Evolutionary conservation across 345 rosid species (phyloP).

Genomic region (Eutrema japonicum): DNA sequence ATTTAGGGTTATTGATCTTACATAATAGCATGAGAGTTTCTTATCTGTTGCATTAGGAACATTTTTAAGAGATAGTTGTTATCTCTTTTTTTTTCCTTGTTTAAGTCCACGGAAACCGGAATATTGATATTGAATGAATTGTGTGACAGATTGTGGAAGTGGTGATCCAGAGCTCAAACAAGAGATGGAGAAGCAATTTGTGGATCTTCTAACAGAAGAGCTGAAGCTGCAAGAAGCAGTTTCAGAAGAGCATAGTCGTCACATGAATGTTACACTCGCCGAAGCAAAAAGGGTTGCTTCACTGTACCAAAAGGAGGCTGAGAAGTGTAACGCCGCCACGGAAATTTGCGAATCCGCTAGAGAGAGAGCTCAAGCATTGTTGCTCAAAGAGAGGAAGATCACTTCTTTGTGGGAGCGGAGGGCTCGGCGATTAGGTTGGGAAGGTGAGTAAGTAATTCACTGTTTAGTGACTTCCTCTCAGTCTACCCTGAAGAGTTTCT

Average conservation of each 20-base stretch:
- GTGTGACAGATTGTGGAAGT: slow-evolving; percentile 70
- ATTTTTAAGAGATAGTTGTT: background rate
- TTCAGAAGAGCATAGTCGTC: slow-evolving; percentile 67
- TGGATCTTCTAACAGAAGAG: slow-evolving; percentile 85
- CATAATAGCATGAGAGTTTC: background rate
- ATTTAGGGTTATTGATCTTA: slow-evolving; percentile 5
- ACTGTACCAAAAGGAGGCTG: slow-evolving; percentile 90
- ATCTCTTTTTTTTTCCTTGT: background rate
- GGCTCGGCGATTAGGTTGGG: slow-evolving; percentile 83
- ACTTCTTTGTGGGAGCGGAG: slow-evolving; percentile 76
- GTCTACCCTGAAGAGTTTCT: slow-evolving; percentile 32
- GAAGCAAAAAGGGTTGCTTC: slow-evolving; percentile 89
- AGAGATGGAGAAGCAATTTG: slow-evolving; percentile 92
- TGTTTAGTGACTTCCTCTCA: slow-evolving; percentile 30
- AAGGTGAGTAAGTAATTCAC: slow-evolving; percentile 58
- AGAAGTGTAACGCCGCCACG: slow-evolving; percentile 85
- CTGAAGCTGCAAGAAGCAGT: slow-evolving; percentile 82
- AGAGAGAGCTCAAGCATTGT: slow-evolving; percentile 70
- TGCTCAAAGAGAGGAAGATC: slow-evolving; percentile 73
- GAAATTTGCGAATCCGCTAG: slow-evolving; percentile 88
- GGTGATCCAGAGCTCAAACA: slow-evolving; percentile 78
- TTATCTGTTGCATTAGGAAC: background rate
- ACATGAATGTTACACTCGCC: slow-evolving; percentile 69
- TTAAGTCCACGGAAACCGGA: background rate
- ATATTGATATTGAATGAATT: background rate